Conservation (phyloP, 352 stramenopile species). For the Pythium angustatum region DNA sequence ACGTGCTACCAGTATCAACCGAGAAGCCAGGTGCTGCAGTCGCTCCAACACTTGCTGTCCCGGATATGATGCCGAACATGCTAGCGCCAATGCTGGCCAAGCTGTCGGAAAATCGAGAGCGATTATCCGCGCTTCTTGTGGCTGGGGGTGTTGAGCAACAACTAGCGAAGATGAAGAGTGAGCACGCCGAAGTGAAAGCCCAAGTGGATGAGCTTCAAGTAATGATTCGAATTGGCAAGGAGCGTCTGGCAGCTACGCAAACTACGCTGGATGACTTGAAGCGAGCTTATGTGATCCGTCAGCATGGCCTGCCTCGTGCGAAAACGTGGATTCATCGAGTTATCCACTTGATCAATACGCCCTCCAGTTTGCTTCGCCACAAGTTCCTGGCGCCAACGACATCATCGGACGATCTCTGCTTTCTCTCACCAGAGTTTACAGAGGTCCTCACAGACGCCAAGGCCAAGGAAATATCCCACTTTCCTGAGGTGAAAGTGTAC, state of each 20-base stretch:
- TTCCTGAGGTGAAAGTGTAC: conserved; percentile 68
- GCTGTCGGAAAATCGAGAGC: conserved; percentile 46
- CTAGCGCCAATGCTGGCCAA: conserved; percentile 37
- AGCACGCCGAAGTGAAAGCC: conserved; percentile 68
- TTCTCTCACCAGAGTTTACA: conserved; percentile 52
- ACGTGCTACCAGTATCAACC: background rate
- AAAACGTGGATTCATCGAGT: conserved; percentile 58
- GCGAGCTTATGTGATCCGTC: conserved; percentile 60
- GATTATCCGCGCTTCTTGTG: conserved; percentile 56
- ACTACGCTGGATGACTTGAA: conserved; percentile 59
- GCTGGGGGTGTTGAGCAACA: conserved; percentile 74
- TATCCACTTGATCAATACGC: conserved; percentile 56
- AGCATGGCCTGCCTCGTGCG: conserved; percentile 57
- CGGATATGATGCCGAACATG: conserved; percentile 35
- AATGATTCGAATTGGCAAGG: conserved; percentile 62
- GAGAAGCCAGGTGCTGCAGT: conserved; percentile 1
- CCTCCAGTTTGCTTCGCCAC: conserved; percentile 35
- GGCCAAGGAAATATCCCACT: conserved; percentile 62
- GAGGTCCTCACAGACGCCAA: conserved; percentile 42
- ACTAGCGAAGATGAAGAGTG: conserved; percentile 67
- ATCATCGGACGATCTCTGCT: conserved; percentile 29
- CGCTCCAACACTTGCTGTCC: conserved; percentile 10
- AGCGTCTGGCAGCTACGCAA: conserved; percentile 58
- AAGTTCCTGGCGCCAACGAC: conserved; percentile 23
- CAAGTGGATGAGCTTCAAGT: conserved; percentile 69